phyloP scores from a whole-genome alignment of 805 yeast genomes.

The Starmera caribaea region DNA sequence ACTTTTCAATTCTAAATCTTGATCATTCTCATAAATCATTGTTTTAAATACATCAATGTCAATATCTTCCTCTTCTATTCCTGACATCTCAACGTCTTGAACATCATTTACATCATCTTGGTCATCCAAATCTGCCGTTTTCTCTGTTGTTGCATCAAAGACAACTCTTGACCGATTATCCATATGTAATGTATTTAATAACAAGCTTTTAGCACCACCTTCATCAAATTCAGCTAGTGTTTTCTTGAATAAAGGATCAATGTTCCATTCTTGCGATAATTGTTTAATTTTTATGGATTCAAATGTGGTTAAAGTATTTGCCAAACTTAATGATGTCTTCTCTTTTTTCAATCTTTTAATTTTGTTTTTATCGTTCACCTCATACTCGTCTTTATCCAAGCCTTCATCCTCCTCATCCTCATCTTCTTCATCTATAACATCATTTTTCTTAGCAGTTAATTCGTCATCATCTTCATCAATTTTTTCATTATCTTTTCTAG shows the following conservation, averaged over 20 bases:
- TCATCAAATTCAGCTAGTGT: conserved; percentile 74
- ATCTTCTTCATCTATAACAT: conserved; percentile 14
- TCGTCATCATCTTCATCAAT: conserved; percentile 7
- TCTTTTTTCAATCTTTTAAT: conserved; percentile 19
- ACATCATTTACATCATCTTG: conserved; percentile 2
- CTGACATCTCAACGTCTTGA: conserved; percentile 1
- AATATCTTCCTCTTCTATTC: conserved; percentile 19
- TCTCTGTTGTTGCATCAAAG: conserved; percentile 45
- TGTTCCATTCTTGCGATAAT: conserved; percentile 52
- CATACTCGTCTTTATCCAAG: conserved; percentile 16
- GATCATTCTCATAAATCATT: conserved; percentile 20
- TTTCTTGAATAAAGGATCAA: conserved; percentile 69
- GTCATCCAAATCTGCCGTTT: conserved; percentile 7
- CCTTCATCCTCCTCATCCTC: conserved; percentile 14
- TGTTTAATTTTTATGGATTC: conserved; percentile 41
- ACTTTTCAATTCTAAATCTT: conserved; percentile 21
- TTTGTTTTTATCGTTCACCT: conserved; percentile 14
- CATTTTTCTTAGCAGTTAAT: conserved; percentile 13
- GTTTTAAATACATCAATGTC: conserved; percentile 16
- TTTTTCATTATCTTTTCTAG: conserved; percentile 21
- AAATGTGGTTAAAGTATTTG: conserved; percentile 43
- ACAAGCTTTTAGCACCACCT: conserved; percentile 68
- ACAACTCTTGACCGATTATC: conserved; percentile 47
- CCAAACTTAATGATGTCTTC: conserved; percentile 19
- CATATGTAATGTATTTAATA: conserved; percentile 50